A percentile compares a stretch with the other conserved stretches of the same genome.
Conservation (phyloP, 352 stramenopile genomes). For the Globisporangium mamillatum region DNA sequence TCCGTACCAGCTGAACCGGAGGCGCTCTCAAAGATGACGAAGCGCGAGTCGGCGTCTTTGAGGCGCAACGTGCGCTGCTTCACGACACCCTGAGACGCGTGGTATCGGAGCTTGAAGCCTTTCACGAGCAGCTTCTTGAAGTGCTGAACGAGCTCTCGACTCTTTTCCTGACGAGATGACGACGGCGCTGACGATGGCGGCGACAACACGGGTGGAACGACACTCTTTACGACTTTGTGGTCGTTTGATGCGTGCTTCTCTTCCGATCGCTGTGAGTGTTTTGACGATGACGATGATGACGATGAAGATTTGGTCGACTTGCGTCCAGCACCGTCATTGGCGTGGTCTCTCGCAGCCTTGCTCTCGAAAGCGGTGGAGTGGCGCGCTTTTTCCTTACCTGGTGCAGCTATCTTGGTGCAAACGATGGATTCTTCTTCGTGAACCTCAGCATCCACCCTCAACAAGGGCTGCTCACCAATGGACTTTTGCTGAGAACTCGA, state of each 20-base stretch:
- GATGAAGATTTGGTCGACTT: neutral
- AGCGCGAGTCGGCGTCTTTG: slow-evolving; percentile 34
- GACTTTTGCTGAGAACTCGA: no score
- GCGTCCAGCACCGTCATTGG: neutral
- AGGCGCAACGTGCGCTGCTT: slow-evolving; percentile 52
- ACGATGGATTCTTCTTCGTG: no score
- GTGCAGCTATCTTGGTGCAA: no score
- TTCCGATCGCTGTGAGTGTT: neutral
- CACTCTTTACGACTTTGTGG: neutral
- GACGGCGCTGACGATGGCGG: neutral
- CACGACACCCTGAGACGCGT: slow-evolving; percentile 37
- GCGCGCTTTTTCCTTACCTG: no score
- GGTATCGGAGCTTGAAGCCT: slow-evolving; percentile 61
- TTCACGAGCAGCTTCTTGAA: slow-evolving; percentile 76
- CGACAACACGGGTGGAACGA: neutral
- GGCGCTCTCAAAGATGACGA: slow-evolving; percentile 54
- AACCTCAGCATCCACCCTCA: no score
- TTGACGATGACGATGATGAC: neutral
- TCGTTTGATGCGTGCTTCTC: neutral
- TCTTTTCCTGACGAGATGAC: slow-evolving; percentile 37
- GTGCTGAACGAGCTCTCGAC: slow-evolving; percentile 55
- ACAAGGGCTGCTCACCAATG: no score
- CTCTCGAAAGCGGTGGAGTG: neutral
- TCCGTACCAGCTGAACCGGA: slow-evolving; percentile 11
- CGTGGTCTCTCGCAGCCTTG: neutral